Evolutionary conservation across 78 protist genomes (phyloP), one percentile per base, ranked within the genome.

Genomic region (Cavenderia fasciculata): DNA sequence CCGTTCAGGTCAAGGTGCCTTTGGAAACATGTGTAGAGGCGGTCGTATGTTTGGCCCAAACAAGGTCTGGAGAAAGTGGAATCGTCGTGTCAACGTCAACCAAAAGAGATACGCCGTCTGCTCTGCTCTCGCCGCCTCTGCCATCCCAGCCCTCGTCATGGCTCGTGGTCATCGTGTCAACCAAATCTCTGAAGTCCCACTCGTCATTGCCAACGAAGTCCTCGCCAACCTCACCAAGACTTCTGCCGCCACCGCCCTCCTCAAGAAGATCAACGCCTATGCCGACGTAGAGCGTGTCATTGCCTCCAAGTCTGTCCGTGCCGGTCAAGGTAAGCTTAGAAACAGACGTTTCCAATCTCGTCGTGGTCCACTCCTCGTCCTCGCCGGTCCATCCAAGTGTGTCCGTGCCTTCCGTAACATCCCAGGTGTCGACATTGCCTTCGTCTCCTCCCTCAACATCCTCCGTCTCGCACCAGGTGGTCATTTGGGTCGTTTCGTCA

Each of bases 401-500:
- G 1, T 57, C 21, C 51, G 61, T 33, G 98, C 99, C 27, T 98
- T 98, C 98, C 92, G 99, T 82, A 99, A 99, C 99, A 29, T 99
- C 82, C 94, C 98, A 86, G 99, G 99, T 59, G 98, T 99, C 47
- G 99, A 99, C 70, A 41, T 92, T 54, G 57, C 87, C 94, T 18
- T 21, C 72, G 99, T 99, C 38, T 49, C 59, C 62, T 52, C 97
- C 66, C 94, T 99, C 56, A 99, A 98, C 97, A 96, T 99, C 54
- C 97, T 99, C 54, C 96, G 98, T 94, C 98, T 99, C 69, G 99
- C 99, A 70, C 99, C 99, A 34, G 99, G 99, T 87, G 99, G 99
- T 36, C 99, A 98, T 95, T 57, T 99, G 31, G 99, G 99, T 86
- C 98, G 99, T 77, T 97, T 99, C 94, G 44, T 97, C 97, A 94